Conservation (phyloP, 2,329 filamentous ascomycete genomes). For the Lecanicillium sp. region DNA sequence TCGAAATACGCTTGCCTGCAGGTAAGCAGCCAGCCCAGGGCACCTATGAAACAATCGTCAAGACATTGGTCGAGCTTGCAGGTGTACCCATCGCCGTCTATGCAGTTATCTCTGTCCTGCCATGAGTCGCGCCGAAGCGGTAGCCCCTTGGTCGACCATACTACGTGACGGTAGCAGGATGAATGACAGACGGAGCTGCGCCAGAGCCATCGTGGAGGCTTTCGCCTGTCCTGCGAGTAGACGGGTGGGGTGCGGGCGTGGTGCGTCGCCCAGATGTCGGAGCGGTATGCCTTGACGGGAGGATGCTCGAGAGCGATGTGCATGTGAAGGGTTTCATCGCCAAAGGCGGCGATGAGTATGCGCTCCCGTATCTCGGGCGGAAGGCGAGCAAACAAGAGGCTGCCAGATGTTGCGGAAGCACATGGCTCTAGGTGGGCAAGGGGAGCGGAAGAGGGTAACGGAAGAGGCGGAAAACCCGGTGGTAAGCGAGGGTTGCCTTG, state of each 20-base stretch:
- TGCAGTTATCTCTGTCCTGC: not conserved
- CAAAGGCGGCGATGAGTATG: constrained; percentile 2
- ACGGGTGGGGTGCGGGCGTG: too few relatives aligned
- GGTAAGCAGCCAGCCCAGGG: not conserved
- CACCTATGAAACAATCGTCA: not conserved
- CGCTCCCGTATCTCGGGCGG: constrained; percentile 2
- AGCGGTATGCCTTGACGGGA: not conserved
- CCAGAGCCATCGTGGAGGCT: too few relatives aligned
- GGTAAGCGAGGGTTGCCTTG: too few relatives aligned
- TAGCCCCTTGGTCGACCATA: not conserved
- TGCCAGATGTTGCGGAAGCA: not conserved
- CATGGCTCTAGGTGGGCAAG: too few relatives aligned
- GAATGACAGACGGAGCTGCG: constrained; percentile 3
- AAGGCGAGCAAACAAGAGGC: not conserved
- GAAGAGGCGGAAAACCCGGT: too few relatives aligned
- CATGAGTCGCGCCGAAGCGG: not conserved
- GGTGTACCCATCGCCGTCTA: not conserved
- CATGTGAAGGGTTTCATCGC: constrained; percentile 3
- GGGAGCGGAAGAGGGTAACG: too few relatives aligned
- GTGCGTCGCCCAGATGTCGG: too few relatives aligned
- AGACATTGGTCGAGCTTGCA: not conserved
- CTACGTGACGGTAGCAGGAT: not conserved
- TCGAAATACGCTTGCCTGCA: not conserved
- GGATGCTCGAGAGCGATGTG: constrained; percentile 1
- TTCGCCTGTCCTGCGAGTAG: too few relatives aligned